phyloP scores from a whole-genome alignment of 805 yeast species.

The Zygotorulaspora sp. region DNA sequence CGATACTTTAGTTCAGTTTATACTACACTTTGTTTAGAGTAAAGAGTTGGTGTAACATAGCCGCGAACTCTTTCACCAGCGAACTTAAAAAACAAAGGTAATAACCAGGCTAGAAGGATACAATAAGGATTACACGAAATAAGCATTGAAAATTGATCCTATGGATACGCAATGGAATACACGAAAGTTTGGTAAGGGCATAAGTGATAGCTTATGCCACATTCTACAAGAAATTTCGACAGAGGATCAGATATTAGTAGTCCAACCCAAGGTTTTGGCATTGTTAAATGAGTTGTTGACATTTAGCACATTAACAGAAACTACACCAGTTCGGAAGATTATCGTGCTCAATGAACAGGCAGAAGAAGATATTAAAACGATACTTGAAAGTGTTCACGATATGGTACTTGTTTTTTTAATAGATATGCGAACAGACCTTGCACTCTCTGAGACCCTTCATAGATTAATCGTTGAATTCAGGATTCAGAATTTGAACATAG shows the following conservation, averaged over 20 bases:
- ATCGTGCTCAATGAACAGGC: constrained; percentile 23
- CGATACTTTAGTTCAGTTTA: no score
- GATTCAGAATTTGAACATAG: constrained; percentile 9
- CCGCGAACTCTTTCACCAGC: no score
- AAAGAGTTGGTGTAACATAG: no score
- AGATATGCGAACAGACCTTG: constrained; percentile 27
- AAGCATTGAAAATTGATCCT: no score
- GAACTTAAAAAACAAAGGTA: no score
- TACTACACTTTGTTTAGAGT: no score
- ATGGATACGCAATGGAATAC: constrained; percentile 30
- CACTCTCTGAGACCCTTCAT: constrained; percentile 14
- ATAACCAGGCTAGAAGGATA: no score
- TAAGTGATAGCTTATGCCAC: constrained; percentile 16
- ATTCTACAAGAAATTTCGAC: constrained; percentile 16
- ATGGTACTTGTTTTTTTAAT: constrained; percentile 25
- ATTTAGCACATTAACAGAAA: constrained; percentile 27
- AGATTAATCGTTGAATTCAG: constrained; percentile 6
- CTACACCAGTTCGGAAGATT: constrained; percentile 29
- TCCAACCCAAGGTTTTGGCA: constrained; percentile 23
- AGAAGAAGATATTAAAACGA: constrained; percentile 13
- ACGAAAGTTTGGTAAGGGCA: constrained; percentile 20
- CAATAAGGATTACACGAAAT: no score
- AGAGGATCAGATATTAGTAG: constrained; percentile 21
- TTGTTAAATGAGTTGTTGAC: constrained; percentile 23
- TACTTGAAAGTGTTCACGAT: constrained; percentile 9